Evolutionary conservation across 108 stramenopile genomes (phyloP), one percentile per base, ranked within the genome.

Genomic region (Skeletonema tropicum): DNA sequence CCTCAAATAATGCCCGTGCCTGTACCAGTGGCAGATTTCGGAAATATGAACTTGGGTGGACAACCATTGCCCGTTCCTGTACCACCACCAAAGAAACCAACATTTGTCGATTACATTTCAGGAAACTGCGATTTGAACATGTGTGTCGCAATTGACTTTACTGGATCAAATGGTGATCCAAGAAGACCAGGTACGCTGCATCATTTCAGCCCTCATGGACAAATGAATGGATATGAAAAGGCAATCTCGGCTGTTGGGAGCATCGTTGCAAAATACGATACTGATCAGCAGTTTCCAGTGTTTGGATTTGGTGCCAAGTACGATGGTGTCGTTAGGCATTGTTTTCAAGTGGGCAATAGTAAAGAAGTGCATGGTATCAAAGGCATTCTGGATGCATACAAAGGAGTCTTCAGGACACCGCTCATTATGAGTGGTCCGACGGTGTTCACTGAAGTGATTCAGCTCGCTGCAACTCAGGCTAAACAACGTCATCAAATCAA

Each of bases 271-370:
- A 86, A 89, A 52, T 97, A 96, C 69, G 97, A 97, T 77, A 71
- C 67, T 5, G 93, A 97, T 83, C 84, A 92, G 66, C 83, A 66
- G 60, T 93, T 92, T 46, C 93, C 91, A 36, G 93, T 97, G 0
- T 89, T 57, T 45, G 97, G 97, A 5, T 98, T 98, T 76, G 97
- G 97, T 19, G 96, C 94, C 32, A 96, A 95, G 85, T 87, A 92
- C 66, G 85, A 80, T 65, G 92, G 92, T 8, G 85, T 87, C 39
- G 85, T 91, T 4, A 59, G 84, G 6, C 93, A 94, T 71, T 89
- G 86, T 61, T 94, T 94, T 66, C 89, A 88, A 55, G 87, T 87
- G 48, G 90, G 93, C 30, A 48, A 78, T 19, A 38, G 19, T 5
- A 49, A 67, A 32, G 87, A 91, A 57, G 91, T 80, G 32, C 68